Evolutionary conservation across 495 filamentous ascomycete species (phyloP).

Genomic region (Achaetomiella virescens): DNA sequence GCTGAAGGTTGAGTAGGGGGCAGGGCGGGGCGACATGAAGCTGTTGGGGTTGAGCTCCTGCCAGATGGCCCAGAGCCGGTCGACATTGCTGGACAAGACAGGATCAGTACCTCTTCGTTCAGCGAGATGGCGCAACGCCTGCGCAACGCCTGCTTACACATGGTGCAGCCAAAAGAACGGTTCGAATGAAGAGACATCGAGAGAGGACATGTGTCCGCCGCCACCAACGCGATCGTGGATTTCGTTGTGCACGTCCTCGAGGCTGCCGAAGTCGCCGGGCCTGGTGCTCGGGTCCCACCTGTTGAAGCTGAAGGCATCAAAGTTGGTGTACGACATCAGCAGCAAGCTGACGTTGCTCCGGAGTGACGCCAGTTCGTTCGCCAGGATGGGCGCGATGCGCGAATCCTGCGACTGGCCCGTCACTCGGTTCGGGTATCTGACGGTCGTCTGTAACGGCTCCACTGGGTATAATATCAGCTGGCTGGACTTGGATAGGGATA

Average conservation of each 20-base stretch:
- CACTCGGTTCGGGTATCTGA: slow-evolving; percentile 18
- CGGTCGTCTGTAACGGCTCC: slow-evolving; percentile 22
- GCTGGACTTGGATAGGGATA: background rate
- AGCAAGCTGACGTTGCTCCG: slow-evolving; percentile 46
- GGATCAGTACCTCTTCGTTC: background rate
- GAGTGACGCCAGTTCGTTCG: slow-evolving; percentile 37
- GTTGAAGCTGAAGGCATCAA: slow-evolving; percentile 52
- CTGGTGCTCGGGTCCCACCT: slow-evolving; percentile 37
- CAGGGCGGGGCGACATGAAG: slow-evolving; percentile 45
- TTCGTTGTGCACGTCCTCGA: slow-evolving; percentile 59
- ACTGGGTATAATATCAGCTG: slow-evolving; percentile 7
- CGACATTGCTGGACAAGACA: slow-evolving; percentile 36
- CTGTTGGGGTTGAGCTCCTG: slow-evolving; percentile 57
- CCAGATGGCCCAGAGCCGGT: slow-evolving; percentile 66
- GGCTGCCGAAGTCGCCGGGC: slow-evolving; percentile 42
- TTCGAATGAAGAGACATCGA: slow-evolving; percentile 63
- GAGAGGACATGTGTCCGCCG: slow-evolving; percentile 56
- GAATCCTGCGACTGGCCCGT: slow-evolving; percentile 27
- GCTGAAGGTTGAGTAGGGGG: slow-evolving; percentile 48
- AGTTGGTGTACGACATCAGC: slow-evolving; percentile 52
- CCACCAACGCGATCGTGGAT: slow-evolving; percentile 53
- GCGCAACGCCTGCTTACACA: too few relatives aligned
- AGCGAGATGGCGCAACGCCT: too few relatives aligned
- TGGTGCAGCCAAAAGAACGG: slow-evolving; percentile 67
- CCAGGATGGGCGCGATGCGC: slow-evolving; percentile 44